phyloP scores from a whole-genome alignment of 164 flowering plant species.

The Houttuynia cordata region DNA sequence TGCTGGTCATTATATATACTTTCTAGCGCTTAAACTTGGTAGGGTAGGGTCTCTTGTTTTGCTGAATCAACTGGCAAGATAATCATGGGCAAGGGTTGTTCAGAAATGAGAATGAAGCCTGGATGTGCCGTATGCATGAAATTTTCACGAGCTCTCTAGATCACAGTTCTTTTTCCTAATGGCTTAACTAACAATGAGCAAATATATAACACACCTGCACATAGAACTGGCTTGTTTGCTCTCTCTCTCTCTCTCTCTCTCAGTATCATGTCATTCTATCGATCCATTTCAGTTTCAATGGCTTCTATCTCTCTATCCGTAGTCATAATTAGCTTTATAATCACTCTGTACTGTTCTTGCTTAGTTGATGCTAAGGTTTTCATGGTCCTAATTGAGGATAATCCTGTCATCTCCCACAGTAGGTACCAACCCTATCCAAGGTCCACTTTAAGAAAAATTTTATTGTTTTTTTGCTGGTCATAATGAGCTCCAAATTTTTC shows the following conservation, averaged over 20 bases:
- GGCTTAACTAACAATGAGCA: too few species aligned
- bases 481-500: constrained; percentile 12
- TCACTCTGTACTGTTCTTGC: constrained; percentile 4
- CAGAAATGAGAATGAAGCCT: constrained; percentile 4
- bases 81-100: constrained; percentile 1
- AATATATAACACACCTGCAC: too few species aligned
- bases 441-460: too few species aligned
- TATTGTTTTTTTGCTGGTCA: too few species aligned
- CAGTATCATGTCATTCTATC: not conserved
- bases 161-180: not conserved
- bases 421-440: constrained; percentile 6
- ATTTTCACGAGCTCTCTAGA: not conserved
- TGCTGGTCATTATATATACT: too few species aligned
- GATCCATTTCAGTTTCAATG: not conserved
- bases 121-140: constrained; percentile 1
- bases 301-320: constrained; percentile 4
- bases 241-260: not conserved
- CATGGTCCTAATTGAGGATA: constrained; percentile 38
- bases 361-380: constrained; percentile 22
- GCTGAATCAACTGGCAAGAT: not conserved
- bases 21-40: too few species aligned
- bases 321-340: constrained; percentile 8
- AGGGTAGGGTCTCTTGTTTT: not conserved
- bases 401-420: constrained; percentile 20
- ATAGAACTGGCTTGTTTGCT: not conserved